Percentiles rank a stretch among this genome's conserved stretches.
phyloP scores from a whole-genome alignment of 495 filamentous ascomycete genomes.

The Talaromyces stipitatus region DNA sequence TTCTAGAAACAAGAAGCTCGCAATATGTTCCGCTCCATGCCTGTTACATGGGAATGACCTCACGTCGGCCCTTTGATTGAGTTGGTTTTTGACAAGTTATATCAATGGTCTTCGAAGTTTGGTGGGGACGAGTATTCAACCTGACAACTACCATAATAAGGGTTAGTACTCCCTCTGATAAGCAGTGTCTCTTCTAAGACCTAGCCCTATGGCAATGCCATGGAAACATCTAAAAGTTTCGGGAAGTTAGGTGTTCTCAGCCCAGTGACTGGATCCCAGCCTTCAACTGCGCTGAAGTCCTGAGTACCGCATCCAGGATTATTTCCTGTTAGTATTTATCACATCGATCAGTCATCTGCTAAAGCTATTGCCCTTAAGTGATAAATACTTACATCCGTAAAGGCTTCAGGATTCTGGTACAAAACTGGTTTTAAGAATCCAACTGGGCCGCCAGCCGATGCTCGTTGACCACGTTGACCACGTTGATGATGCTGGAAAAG shows the following conservation, averaged over 20 bases:
- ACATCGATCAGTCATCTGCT: neutral
- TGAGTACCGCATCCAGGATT: slow-evolving; percentile 40
- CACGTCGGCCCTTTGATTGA: too few relatives aligned
- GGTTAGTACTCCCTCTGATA: neutral
- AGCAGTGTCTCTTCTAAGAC: neutral
- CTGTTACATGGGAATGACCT: too few relatives aligned
- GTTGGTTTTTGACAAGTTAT: too few relatives aligned
- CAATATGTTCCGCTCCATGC: too few relatives aligned
- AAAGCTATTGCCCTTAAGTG: neutral
- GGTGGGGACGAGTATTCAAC: too few relatives aligned
- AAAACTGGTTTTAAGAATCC: slow-evolving; percentile 47
- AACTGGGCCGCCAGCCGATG: slow-evolving; percentile 34
- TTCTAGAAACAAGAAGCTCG: too few relatives aligned
- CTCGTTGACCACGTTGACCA: slow-evolving; percentile 43
- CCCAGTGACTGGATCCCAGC: neutral
- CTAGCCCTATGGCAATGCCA: neutral
- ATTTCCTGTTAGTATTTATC: neutral
- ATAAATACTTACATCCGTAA: slow-evolving; percentile 37
- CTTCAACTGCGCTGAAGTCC: slow-evolving; percentile 37
- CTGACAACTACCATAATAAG: too few relatives aligned
- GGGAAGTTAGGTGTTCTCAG: neutral
- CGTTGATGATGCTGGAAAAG: slow-evolving; percentile 27
- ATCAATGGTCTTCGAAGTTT: too few relatives aligned
- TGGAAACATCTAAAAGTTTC: neutral
- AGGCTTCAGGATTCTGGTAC: slow-evolving; percentile 35